phyloP scores from a whole-genome alignment of 2,329 filamentous ascomycete genomes.

The Paracamarosporium sp. region DNA sequence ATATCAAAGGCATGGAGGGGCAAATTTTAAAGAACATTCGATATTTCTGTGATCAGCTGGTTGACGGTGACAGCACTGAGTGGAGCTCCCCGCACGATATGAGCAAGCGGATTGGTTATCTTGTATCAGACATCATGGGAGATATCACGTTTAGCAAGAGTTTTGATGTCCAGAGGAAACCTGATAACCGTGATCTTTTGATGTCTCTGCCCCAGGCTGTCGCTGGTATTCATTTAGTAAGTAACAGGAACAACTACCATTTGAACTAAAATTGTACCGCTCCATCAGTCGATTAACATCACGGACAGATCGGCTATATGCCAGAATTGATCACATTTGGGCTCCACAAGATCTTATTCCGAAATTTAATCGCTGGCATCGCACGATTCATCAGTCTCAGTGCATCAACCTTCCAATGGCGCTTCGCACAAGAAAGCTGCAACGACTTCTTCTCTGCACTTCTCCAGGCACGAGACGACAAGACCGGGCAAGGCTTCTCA shows the following conservation, averaged over 20 bases:
- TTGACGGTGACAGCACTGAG: background rate
- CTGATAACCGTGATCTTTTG: conserved; percentile 14
- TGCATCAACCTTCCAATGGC: conserved; percentile 8
- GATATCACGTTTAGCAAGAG: conserved; percentile 39
- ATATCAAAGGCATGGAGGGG: conserved; percentile 13
- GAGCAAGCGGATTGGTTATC: conserved; percentile 7
- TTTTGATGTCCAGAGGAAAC: conserved; percentile 7
- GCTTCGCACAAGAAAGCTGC: conserved; percentile 11
- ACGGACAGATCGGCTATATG: conserved; percentile 10
- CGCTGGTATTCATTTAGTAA: conserved; percentile 11
- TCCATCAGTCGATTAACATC: too few relatives aligned
- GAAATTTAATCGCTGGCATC: conserved; percentile 32
- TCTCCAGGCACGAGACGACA: conserved; percentile 46
- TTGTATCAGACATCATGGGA: conserved; percentile 45
- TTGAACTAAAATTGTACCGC: too few relatives aligned
- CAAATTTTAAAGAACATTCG: conserved; percentile 15
- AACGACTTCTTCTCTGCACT: conserved; percentile 51
- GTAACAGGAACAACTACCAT: background rate
- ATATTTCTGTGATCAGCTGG: conserved; percentile 7
- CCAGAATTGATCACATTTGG: conserved; percentile 24
- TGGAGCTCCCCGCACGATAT: conserved; percentile 16
- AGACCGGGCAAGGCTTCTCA: conserved; percentile 41
- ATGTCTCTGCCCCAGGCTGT: conserved; percentile 3
- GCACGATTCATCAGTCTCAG: conserved; percentile 20
- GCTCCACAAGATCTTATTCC: conserved; percentile 39